Conservation (phyloP, 164 flowering plant species). For the Chimonanthus praecox region DNA sequence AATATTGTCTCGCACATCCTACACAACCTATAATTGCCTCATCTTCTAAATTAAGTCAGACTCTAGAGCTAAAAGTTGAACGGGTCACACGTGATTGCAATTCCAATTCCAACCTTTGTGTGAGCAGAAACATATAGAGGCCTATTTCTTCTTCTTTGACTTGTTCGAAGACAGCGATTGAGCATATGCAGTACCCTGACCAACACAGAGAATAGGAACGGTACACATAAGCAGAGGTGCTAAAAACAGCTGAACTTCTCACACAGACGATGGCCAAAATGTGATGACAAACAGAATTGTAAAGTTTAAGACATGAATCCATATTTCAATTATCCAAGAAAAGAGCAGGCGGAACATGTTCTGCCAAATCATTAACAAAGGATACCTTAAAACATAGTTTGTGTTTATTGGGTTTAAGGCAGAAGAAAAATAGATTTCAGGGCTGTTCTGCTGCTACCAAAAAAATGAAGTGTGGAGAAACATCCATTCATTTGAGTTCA, state of each 20-base stretch:
- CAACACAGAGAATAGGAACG: neutral
- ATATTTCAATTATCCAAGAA: too few relatives aligned
- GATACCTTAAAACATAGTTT: neutral
- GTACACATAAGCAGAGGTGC: neutral
- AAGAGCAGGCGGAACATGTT: too few relatives aligned
- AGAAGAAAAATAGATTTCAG: too few relatives aligned
- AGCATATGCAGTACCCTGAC: constrained; percentile 79
- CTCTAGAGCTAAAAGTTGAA: neutral
- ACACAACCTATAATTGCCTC: neutral
- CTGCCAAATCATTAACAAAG: neutral
- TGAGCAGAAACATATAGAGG: neutral
- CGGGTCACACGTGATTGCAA: neutral
- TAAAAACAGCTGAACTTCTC: neutral
- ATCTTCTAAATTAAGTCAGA: neutral
- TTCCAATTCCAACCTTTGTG: neutral
- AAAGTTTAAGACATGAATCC: too few relatives aligned
- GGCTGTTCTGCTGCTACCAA: neutral
- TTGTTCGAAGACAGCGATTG: constrained; percentile 51
- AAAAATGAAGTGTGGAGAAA: neutral
- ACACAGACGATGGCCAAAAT: too few relatives aligned
- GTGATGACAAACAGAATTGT: too few relatives aligned
- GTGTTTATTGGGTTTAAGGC: neutral
- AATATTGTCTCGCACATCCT: neutral
- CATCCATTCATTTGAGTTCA: neutral
- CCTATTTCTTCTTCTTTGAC: constrained; percentile 79